phyloP scores from a whole-genome alignment of 169 alveolate genomes.

The Plasmodium inui region DNA sequence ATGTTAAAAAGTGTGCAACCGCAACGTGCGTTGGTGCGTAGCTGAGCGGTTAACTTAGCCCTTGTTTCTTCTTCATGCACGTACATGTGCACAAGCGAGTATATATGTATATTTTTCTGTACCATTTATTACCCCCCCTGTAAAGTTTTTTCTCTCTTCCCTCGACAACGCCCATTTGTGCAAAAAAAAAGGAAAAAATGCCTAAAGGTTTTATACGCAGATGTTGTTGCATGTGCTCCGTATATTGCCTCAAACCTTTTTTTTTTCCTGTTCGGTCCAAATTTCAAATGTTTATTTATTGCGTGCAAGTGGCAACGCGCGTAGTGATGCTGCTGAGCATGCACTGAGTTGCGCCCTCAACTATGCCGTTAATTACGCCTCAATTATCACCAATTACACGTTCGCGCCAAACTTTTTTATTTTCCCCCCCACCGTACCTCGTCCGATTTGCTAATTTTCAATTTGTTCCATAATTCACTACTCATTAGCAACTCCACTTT shows the following conservation, averaged over 20 bases:
- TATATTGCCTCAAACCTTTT: background rate
- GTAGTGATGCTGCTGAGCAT: background rate
- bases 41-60: background rate
- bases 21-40: background rate
- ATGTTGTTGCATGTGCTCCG: background rate
- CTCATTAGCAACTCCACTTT: background rate
- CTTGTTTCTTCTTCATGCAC: background rate
- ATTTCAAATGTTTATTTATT: background rate
- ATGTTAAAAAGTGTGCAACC: background rate
- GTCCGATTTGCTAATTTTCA: background rate
- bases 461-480: constrained; percentile 5
- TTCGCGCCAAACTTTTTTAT: background rate
- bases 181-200: background rate
- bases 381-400: background rate
- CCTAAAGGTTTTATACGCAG: background rate
- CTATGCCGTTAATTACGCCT: background rate
- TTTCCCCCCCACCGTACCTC: background rate
- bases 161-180: constrained; percentile 2
- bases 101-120: background rate
- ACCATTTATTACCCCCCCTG: background rate
- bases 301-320: background rate
- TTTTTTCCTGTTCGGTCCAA: background rate
- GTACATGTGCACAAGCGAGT: background rate
- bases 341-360: background rate
- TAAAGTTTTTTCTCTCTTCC: background rate